Conservation (phyloP, 2,329 filamentous ascomycete genomes). For the Cercospora sojina region DNA sequence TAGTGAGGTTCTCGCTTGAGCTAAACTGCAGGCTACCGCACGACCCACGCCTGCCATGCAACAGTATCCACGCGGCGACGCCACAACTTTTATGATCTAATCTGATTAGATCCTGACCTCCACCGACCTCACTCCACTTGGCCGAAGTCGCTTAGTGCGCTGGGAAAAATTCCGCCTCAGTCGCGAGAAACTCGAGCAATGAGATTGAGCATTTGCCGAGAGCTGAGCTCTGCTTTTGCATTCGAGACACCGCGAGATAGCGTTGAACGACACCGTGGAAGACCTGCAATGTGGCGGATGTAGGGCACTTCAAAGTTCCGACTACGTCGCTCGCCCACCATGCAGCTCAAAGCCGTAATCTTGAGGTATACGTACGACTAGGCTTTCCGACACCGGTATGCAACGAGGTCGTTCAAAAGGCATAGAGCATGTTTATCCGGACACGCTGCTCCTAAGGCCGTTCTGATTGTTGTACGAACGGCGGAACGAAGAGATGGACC, state of each 20-base stretch:
- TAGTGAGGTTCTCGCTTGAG: background rate
- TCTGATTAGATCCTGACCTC: conserved; percentile 4
- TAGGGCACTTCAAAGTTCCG: background rate
- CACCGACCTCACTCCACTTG: background rate
- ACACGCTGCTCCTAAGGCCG: background rate
- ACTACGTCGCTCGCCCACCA: background rate
- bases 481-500: background rate
- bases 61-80: background rate
- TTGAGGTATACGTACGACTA: background rate
- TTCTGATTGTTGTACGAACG: background rate
- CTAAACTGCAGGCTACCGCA: background rate
- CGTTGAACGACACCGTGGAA: background rate
- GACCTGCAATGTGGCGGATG: background rate
- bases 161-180: background rate
- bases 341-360: background rate
- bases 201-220: background rate
- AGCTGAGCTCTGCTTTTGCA: background rate
- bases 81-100: conserved; percentile 2
- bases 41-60: background rate
- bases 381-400: background rate
- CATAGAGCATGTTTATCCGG: background rate
- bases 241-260: background rate
- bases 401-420: background rate
- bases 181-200: background rate
- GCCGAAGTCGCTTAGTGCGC: background rate